Conservation (phyloP, 2,329 filamentous ascomycete species). For the Colletotrichum cordylinicola region DNA sequence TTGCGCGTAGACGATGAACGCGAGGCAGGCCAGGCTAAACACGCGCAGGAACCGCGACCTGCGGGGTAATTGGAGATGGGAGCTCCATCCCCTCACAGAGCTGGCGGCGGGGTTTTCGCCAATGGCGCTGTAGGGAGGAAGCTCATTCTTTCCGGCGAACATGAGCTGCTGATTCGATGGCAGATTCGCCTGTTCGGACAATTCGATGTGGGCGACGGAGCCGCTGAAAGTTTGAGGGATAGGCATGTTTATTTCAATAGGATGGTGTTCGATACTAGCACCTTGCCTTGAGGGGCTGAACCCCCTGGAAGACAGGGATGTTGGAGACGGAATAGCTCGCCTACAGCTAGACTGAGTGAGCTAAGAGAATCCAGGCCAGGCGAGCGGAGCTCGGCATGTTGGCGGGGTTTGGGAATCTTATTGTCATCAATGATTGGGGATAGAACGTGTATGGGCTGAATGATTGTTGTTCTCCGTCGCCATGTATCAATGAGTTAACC, state of each 20-base stretch:
- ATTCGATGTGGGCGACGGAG: background rate
- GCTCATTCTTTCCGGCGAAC: constrained; percentile 40
- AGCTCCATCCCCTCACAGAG: background rate
- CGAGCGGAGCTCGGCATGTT: background rate
- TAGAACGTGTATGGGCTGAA: background rate
- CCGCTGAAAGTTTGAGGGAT: background rate
- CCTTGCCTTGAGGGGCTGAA: background rate
- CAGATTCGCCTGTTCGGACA: background rate
- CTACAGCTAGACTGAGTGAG: background rate
- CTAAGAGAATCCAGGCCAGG: background rate
- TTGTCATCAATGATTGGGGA: background rate
- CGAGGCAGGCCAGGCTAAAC: constrained; percentile 49
- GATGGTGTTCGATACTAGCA: background rate
- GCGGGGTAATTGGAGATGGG: constrained; percentile 2
- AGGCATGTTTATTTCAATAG: background rate
- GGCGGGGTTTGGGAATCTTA: background rate
- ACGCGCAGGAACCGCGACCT: constrained; percentile 22
- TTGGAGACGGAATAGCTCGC: background rate
- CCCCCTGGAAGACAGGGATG: background rate
- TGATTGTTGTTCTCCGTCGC: no score
- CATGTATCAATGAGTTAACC: background rate
- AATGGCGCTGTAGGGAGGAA: constrained; percentile 50
- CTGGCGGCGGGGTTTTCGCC: background rate
- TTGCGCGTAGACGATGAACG: constrained; percentile 54
- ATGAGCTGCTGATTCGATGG: background rate